Evolutionary conservation across 2,329 filamentous ascomycete species (phyloP).

Genomic region (Fonsecaea erecta): DNA sequence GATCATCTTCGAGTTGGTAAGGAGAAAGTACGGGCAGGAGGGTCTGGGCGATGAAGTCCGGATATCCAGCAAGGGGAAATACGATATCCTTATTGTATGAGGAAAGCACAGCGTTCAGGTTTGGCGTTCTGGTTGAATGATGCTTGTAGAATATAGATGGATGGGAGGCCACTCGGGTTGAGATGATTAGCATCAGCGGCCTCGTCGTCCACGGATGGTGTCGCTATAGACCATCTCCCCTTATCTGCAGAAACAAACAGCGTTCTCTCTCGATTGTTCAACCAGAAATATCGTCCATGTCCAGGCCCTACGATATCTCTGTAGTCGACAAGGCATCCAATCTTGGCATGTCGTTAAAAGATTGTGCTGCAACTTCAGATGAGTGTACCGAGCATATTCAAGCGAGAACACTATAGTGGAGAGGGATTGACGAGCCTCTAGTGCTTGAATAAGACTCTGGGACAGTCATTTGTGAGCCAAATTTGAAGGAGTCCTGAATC

Average conservation of each 20-base stretch:
- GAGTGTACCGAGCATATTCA: not conserved
- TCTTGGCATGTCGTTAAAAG: no score
- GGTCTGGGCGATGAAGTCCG: constrained; percentile 55
- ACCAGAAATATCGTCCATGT: not conserved
- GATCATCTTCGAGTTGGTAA: constrained; percentile 67
- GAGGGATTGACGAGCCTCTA: not conserved
- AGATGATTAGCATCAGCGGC: not conserved
- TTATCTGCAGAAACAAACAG: not conserved
- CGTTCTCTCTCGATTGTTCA: not conserved
- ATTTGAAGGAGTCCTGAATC: not conserved
- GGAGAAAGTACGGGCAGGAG: constrained; percentile 62
- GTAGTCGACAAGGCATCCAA: not conserved
- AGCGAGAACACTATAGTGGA: not conserved
- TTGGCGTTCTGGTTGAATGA: not conserved
- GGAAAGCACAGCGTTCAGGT: not conserved
- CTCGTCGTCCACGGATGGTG: not conserved
- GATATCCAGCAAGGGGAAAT: constrained; percentile 59
- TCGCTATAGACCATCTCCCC: not conserved
- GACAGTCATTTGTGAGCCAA: not conserved
- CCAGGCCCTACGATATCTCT: not conserved
- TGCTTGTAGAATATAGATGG: not conserved
- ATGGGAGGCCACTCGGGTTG: not conserved
- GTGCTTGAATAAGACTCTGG: not conserved
- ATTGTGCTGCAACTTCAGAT: no score
- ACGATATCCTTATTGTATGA: constrained; percentile 57